phyloP scores from a whole-genome alignment of 2,329 filamentous ascomycete species.

The Hymenoscyphus linearis region DNA sequence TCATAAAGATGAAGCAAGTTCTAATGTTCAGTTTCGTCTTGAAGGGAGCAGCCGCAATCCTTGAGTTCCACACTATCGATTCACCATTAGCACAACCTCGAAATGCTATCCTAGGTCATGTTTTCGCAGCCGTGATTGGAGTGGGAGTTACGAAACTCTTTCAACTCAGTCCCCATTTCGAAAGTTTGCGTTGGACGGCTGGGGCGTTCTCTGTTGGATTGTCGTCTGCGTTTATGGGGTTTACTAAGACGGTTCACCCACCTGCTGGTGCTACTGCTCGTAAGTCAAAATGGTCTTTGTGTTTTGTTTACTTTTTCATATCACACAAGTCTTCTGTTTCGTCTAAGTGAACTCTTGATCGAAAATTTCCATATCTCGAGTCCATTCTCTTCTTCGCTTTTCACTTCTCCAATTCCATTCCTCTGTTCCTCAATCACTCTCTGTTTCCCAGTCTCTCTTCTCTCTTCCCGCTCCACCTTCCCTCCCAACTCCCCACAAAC shows the following conservation, averaged over 20 bases:
- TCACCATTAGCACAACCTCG: slow-evolving; percentile 70
- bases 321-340: not conserved
- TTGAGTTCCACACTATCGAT: slow-evolving; percentile 67
- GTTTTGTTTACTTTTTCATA: too few species aligned
- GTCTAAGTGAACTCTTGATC: not conserved
- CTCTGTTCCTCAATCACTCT: too few species aligned
- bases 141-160: slow-evolving; percentile 63
- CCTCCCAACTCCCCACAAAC: not conserved
- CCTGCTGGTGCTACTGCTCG: slow-evolving; percentile 67
- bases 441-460: too few species aligned
- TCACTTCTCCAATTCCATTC: too few species aligned
- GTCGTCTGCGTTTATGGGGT: slow-evolving; percentile 58
- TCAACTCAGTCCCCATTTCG: slow-evolving; percentile 39
- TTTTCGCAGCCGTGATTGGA: slow-evolving; percentile 56
- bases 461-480: too few species aligned
- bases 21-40: slow-evolving; percentile 1
- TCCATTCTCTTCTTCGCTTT: not conserved
- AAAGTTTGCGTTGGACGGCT: slow-evolving; percentile 56
- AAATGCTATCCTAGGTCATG: slow-evolving; percentile 62
- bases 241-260: slow-evolving; percentile 69
- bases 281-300: not conserved
- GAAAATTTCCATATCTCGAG: not conserved
- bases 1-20: too few species aligned
- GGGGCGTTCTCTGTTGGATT: slow-evolving; percentile 60
- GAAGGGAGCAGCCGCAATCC: slow-evolving; percentile 64